Evolutionary conservation across 2,329 filamentous ascomycete genomes (phyloP).

Genomic region (Aspergillus puulaauensis): DNA sequence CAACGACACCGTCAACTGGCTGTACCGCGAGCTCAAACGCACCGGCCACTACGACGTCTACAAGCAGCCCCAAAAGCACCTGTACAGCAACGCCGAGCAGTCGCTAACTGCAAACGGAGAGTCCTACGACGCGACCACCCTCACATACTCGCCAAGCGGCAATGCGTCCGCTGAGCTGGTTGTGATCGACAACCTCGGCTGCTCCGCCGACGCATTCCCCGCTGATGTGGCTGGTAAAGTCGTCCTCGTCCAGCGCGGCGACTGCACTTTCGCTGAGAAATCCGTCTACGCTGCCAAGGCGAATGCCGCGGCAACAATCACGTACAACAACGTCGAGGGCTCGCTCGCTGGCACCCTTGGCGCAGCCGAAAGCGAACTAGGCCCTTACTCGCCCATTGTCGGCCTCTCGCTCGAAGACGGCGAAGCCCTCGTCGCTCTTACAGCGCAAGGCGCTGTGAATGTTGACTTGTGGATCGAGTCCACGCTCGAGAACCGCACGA

Average conservation of each 20-base stretch:
- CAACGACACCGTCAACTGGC: slow-evolving; percentile 63
- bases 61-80: slow-evolving; percentile 61
- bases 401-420: slow-evolving; percentile 64
- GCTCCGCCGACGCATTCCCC: slow-evolving; percentile 65
- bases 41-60: slow-evolving; percentile 37
- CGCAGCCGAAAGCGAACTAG: slow-evolving; percentile 51
- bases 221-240: slow-evolving; percentile 59
- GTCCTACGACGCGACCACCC: slow-evolving; percentile 52
- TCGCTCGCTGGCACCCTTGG: slow-evolving; percentile 67
- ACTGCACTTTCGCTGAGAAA: slow-evolving; percentile 71
- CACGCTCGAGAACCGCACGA: slow-evolving; percentile 48
- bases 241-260: slow-evolving; percentile 68
- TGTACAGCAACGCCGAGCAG: slow-evolving; percentile 60
- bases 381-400: slow-evolving; percentile 58
- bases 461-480: slow-evolving; percentile 47
- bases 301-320: slow-evolving; percentile 69
- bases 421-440: slow-evolving; percentile 49
- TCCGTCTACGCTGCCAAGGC: slow-evolving; percentile 66
- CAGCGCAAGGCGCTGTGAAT: slow-evolving; percentile 46
- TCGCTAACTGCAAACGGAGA: slow-evolving; percentile 58
- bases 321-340: slow-evolving; percentile 71
- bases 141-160: slow-evolving; percentile 62
- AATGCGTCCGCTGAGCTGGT: slow-evolving; percentile 48
- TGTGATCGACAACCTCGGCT: slow-evolving; percentile 63
- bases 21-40: slow-evolving; percentile 54